Conservation (phyloP, 441 rosid genomes). For the Erysimum cheiri region DNA sequence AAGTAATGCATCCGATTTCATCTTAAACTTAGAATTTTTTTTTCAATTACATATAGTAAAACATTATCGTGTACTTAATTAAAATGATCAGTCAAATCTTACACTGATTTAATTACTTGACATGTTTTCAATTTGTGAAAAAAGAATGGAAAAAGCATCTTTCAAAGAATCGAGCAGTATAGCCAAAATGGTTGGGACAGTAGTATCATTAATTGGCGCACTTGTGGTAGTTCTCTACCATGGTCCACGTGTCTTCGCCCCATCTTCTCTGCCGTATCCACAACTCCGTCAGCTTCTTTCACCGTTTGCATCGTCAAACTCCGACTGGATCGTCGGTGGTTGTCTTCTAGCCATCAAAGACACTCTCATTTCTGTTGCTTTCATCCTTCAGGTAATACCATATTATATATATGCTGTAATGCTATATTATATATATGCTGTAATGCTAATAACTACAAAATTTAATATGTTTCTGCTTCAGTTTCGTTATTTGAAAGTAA, state of each 20-base stretch:
- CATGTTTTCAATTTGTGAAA: not conserved
- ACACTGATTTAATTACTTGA: no score
- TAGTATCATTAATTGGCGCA: constrained; percentile 51
- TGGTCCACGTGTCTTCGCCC: constrained; percentile 43
- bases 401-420: no score
- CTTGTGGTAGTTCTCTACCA: constrained; percentile 50
- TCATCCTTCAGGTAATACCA: constrained; percentile 4
- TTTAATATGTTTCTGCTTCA: no score
- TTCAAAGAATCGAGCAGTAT: constrained; percentile 47
- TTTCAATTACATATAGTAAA: no score
- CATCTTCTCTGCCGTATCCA: not conserved
- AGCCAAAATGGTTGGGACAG: constrained; percentile 52
- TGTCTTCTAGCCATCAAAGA: constrained; percentile 25
- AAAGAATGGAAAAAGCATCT: constrained; percentile 57
- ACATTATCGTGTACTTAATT: not conserved
- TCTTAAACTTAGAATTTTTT: no score
- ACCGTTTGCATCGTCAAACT: constrained; percentile 3
- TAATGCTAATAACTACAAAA: no score
- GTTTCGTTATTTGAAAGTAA: no score
- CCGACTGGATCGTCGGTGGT: not conserved
- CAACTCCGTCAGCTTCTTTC: constrained; percentile 15
- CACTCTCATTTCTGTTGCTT: constrained; percentile 16
- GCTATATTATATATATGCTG: no score
- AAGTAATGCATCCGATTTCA: no score
- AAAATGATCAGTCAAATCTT: not conserved